phyloP scores from a whole-genome alignment of 306 rosid species.

The Lotus japonicus region DNA sequence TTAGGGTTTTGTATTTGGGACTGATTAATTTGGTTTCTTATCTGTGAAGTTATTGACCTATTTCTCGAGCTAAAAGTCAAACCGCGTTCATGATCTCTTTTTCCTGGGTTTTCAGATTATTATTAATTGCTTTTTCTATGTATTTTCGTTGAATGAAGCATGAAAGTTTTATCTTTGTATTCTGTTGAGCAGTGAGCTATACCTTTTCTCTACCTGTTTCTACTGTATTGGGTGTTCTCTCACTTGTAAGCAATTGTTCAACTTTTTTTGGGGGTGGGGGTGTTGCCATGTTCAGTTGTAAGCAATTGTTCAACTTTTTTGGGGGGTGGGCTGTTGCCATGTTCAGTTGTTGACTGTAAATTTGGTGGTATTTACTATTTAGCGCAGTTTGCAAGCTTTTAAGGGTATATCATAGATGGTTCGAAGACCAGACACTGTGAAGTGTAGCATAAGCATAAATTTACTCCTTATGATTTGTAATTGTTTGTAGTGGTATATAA shows the following conservation, averaged over 20 bases:
- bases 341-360: not conserved
- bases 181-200: not conserved
- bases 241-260: no score
- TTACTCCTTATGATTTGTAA: not conserved
- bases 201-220: not conserved
- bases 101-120: not conserved
- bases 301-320: not conserved
- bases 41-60: constrained; percentile 13
- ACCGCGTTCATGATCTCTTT: not conserved
- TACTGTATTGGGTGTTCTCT: no score
- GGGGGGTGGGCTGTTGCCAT: not conserved
- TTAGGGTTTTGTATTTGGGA: not conserved
- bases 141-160: no score
- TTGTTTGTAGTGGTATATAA: not conserved
- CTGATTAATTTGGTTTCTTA: constrained; percentile 15
- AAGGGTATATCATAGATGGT: no score
- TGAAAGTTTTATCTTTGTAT: not conserved
- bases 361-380: not conserved
- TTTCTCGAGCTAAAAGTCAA: constrained; percentile 11
- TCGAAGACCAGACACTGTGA: no score
- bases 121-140: no score
- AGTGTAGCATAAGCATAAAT: not conserved
- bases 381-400: not conserved
- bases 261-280: no score
- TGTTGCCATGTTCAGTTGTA: no score